Conservation (phyloP, 306 rosid species). For the Gleditsia sinensis region DNA sequence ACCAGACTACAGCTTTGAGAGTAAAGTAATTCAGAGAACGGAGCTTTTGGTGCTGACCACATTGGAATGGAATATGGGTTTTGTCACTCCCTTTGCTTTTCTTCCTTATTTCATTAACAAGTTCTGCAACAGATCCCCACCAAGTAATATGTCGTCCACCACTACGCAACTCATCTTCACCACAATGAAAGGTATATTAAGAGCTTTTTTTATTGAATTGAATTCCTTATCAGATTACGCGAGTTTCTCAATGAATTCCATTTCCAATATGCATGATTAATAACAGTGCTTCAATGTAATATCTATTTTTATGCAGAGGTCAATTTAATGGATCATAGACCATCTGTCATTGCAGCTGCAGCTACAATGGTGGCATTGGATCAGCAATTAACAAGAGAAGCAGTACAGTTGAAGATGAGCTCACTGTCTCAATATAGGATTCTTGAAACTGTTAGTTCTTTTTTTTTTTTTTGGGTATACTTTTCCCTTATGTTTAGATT, state of each 20-base stretch:
- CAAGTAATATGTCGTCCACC: conserved; percentile 23
- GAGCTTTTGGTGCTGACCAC: conserved; percentile 60
- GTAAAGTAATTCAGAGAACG: conserved; percentile 46
- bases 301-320: conserved; percentile 40
- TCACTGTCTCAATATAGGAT: conserved; percentile 37
- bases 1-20: conserved; percentile 40
- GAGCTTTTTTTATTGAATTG: background rate
- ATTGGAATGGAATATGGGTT: conserved; percentile 56
- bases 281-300: background rate
- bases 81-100: conserved; percentile 54
- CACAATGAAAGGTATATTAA: conserved; percentile 43
- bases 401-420: conserved; percentile 46
- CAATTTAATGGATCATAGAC: conserved; percentile 44
- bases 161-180: conserved; percentile 42
- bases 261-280: background rate
- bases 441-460: conserved; percentile 50
- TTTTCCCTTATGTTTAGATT: background rate
- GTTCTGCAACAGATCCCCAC: conserved; percentile 44
- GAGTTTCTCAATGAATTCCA: background rate
- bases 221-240: background rate
- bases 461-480: background rate
- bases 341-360: conserved; percentile 61
- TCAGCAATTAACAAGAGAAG: conserved; percentile 41
- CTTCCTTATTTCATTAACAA: conserved; percentile 51
- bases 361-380: conserved; percentile 52